Percentiles rank a stretch among this genome's conserved stretches.
phyloP scores from a whole-genome alignment of 2,329 filamentous ascomycete genomes.

The Zymoseptoria crescenta region DNA sequence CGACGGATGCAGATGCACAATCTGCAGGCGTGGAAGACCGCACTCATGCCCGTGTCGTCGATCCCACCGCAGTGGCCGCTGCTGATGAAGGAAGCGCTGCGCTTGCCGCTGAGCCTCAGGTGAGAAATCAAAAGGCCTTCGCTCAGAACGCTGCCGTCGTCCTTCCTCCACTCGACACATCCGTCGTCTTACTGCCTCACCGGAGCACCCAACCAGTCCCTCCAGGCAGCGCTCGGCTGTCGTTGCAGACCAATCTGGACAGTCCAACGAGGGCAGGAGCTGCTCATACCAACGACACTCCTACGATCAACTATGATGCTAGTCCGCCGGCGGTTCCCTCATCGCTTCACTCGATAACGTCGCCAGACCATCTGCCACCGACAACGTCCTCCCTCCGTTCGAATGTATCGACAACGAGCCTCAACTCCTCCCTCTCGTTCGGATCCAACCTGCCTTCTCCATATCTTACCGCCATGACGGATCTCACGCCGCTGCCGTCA shows the following conservation, averaged over 20 bases:
- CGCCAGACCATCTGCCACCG: slow-evolving; percentile 25
- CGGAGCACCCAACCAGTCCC: slow-evolving; percentile 6
- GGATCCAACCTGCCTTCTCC: slow-evolving; percentile 41
- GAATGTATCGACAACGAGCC: slow-evolving; percentile 37
- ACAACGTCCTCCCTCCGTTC: slow-evolving; percentile 30
- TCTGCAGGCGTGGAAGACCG: background rate
- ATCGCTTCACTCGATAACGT: slow-evolving; percentile 30
- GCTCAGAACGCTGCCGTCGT: slow-evolving; percentile 4
- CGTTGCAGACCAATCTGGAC: slow-evolving; percentile 16
- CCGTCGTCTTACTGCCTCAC: slow-evolving; percentile 8
- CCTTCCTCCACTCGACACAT: slow-evolving; percentile 12
- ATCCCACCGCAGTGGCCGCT: background rate
- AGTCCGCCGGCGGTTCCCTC: slow-evolving; percentile 4
- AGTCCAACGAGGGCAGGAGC: slow-evolving; percentile 4
- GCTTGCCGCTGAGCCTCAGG: background rate
- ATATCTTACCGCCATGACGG: slow-evolving; percentile 40
- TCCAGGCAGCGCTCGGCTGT: slow-evolving; percentile 16
- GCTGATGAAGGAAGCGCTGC: background rate
- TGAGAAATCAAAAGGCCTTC: slow-evolving; percentile 1
- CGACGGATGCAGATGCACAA: background rate
- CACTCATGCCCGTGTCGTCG: background rate
- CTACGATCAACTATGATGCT: slow-evolving; percentile 12
- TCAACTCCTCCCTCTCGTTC: slow-evolving; percentile 39
- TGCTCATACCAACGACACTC: slow-evolving; percentile 9
- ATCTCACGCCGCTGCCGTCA: slow-evolving; percentile 47